Base-by-base conservation (phyloP, 1,139 yeast genomes). In the Diutina catenulata region DNA sequence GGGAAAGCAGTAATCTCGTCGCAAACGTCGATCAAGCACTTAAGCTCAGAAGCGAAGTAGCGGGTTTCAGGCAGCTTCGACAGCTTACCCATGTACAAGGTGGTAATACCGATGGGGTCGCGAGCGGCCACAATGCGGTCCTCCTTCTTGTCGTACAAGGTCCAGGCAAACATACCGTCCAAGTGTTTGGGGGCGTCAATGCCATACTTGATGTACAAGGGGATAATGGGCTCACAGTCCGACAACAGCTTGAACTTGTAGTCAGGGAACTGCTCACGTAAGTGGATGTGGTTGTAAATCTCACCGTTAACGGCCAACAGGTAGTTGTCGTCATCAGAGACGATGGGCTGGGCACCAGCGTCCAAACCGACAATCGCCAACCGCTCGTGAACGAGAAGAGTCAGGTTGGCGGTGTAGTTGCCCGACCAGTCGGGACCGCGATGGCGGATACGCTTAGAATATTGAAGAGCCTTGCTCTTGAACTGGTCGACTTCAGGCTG, bases 341-440 rank as follows among this genome's bases (percentile, higher is more conserved):
- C 72, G 62, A 91, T 82, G 48, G 99, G 99, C 67, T 91, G 98
- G 46, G 98, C 96, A 56, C 98, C 98, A 35, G 95, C 70, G 59
- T 86, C 95, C 53, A 88, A 70, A 49, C 96, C 96, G 45, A 84
- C 94, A 56, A 91, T 88, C 49, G 97, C 94, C 56, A 91, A 73
- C 68, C 98, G 82, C 67, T 91, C 97, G 59, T 91, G 98, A 50
- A 83, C 78, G 51, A 91, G 64, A 46, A 81, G 79, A 40, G 96
- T 84, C 48, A 68, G 61, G 45, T 42, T 41, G 10, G 24, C 35
- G 13, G 24, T 13, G 19, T 18, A 21, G 76, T 86, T 87, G 54
- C 98, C 98, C 36, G 88, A 76, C 98, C 98, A 91, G 65, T 91
- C 98, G 48, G 98, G 98, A 51, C 98, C 98, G 64, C 98, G 81